Percentiles rank a stretch among this genome's conserved stretches.
These are phyloP conservation scores for Gremmenia infestans DNA, from an alignment of 2,329 filamentous ascomycete species.

Conservation along the genomic window DNA sequence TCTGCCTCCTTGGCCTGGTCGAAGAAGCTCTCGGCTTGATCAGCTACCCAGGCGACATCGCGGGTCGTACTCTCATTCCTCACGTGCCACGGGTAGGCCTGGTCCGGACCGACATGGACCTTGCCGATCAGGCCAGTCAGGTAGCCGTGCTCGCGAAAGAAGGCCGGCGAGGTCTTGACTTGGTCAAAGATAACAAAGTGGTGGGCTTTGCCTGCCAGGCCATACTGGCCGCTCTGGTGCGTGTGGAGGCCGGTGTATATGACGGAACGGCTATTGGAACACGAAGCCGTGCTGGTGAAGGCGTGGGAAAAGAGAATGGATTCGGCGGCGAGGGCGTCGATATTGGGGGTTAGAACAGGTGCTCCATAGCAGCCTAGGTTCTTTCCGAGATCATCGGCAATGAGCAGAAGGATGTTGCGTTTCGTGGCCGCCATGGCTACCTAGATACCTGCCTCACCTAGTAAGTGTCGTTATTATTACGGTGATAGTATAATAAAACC, in stretches of 20 bases:
- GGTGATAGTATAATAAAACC: too few relatives aligned
- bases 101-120: constrained; percentile 41
- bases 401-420: too few relatives aligned
- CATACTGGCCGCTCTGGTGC: constrained; percentile 45
- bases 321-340: too few relatives aligned
- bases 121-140: constrained; percentile 45
- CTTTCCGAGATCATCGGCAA: too few relatives aligned
- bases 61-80: constrained; percentile 38
- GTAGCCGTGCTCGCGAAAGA: constrained; percentile 38
- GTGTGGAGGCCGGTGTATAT: constrained; percentile 47
- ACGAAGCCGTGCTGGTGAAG: too few relatives aligned
- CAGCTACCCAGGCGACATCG: constrained; percentile 39
- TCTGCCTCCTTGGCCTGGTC: too few relatives aligned
- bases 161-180: constrained; percentile 37
- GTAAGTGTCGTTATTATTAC: too few relatives aligned
- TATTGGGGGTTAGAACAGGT: too few relatives aligned
- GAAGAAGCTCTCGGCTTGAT: constrained; percentile 34
- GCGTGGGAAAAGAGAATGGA: too few relatives aligned
- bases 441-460: too few relatives aligned
- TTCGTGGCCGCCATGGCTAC: too few relatives aligned
- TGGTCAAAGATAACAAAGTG: constrained; percentile 43
- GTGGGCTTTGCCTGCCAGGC: constrained; percentile 34
- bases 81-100: constrained; percentile 39
- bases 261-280: constrained; percentile 36
- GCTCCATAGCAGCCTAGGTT: too few relatives aligned